These are phyloP conservation scores for Cicer pinnatifidum DNA, from an alignment of 306 rosid species.

Conservation along the genomic window DNA sequence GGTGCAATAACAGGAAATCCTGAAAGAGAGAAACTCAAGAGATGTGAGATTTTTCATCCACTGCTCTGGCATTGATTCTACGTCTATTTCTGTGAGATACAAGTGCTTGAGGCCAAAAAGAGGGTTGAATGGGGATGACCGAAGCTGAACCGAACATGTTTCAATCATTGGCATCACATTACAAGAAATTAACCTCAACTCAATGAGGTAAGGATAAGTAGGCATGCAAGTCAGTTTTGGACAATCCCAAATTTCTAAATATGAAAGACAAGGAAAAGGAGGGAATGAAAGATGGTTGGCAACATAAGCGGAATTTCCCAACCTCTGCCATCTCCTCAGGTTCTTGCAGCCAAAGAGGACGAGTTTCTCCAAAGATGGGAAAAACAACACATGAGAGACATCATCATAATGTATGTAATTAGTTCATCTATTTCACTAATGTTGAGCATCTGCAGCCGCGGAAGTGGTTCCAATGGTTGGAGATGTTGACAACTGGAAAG, in stretches of 20 bases:
- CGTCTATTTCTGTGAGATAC: conserved; percentile 25
- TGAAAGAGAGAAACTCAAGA: conserved; percentile 10
- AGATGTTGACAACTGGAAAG: conserved; percentile 13
- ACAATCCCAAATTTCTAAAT: conserved; percentile 23
- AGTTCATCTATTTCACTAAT: conserved; percentile 16
- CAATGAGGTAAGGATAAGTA: neutral
- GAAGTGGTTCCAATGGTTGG: conserved; percentile 6
- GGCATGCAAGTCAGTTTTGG: conserved; percentile 20
- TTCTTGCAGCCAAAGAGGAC: conserved; percentile 5
- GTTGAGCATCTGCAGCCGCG: neutral
- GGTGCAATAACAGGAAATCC: conserved; percentile 6
- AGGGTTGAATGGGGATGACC: neutral
- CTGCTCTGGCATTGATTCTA: conserved; percentile 16
- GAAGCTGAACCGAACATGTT: conserved; percentile 15
- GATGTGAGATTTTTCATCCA: conserved; percentile 27
- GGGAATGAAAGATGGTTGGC: neutral
- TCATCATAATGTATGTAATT: conserved; percentile 3
- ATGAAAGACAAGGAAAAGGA: conserved; percentile 6
- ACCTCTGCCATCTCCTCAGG: neutral
- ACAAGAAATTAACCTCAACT: conserved; percentile 8
- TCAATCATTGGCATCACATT: conserved; percentile 3
- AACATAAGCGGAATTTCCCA: neutral
- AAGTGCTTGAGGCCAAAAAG: conserved; percentile 1
- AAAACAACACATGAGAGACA: conserved; percentile 2
- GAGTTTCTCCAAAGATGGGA: conserved; percentile 7